These are phyloP conservation scores for Pseudocercospora ulei DNA, from an alignment of 2,329 filamentous ascomycete species.

Conservation along the genomic window DNA sequence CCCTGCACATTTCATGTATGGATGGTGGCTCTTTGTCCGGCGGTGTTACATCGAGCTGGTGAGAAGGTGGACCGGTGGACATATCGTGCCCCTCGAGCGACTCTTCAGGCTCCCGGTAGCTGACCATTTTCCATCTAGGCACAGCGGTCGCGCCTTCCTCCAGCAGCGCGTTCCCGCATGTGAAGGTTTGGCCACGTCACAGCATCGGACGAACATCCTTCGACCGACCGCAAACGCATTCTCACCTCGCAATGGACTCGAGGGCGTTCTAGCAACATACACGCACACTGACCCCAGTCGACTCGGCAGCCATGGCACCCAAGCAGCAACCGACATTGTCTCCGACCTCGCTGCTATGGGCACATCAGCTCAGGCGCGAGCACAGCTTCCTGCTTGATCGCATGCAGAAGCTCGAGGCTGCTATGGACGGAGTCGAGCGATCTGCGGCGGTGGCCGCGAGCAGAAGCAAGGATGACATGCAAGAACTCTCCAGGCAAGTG, in stretches of 20 bases:
- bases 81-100: too few species aligned
- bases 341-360: constrained; percentile 35
- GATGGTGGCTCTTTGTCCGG: too few species aligned
- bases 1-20: constrained; percentile 4
- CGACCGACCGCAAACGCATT: background rate
- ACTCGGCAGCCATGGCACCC: constrained; percentile 10
- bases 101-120: too few species aligned
- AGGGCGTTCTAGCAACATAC: background rate
- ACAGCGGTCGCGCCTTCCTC: constrained; percentile 1
- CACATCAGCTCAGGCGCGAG: constrained; percentile 36
- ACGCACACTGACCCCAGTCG: background rate
- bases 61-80: too few species aligned
- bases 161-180: background rate
- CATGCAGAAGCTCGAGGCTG: constrained; percentile 33
- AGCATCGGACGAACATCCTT: too few species aligned
- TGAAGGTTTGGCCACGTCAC: constrained; percentile 7
- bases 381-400: constrained; percentile 33
- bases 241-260: background rate
- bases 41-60: too few species aligned
- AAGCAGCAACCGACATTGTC: constrained; percentile 18
- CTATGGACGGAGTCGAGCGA: constrained; percentile 15
- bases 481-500: constrained; percentile 18
- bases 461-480: constrained; percentile 12
- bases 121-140: too few species aligned
- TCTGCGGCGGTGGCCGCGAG: constrained; percentile 8